Evolutionary conservation across 2,329 filamentous ascomycete genomes (phyloP).

Genomic region (Chalara sp.): DNA sequence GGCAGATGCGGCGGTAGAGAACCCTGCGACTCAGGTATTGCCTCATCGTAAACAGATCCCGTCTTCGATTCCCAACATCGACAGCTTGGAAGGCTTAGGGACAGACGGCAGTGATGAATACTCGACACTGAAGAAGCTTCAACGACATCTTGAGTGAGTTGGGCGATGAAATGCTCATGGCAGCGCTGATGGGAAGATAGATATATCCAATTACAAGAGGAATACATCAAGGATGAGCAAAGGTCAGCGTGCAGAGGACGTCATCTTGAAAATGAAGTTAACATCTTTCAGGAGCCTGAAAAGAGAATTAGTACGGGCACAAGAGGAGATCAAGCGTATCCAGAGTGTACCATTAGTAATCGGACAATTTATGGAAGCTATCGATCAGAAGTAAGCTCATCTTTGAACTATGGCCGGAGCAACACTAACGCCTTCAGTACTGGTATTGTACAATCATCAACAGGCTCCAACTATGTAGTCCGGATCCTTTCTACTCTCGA

Average conservation of each 20-base stretch:
- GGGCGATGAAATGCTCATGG: background rate
- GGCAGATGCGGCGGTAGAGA: constrained; percentile 85
- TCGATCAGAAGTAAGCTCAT: constrained; percentile 83
- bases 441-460: constrained; percentile 96
- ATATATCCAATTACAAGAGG: constrained; percentile 95
- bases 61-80: constrained; percentile 80
- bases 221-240: constrained; percentile 99
- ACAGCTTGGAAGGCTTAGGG: constrained; percentile 77
- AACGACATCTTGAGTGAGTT: constrained; percentile 85
- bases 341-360: constrained; percentile 97
- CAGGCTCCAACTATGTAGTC: constrained; percentile 97
- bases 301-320: constrained; percentile 90
- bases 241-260: constrained; percentile 16
- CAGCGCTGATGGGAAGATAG: constrained; percentile 35
- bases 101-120: constrained; percentile 88
- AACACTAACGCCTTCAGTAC: constrained; percentile 51
- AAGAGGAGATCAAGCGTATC: constrained; percentile 99
- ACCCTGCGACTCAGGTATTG: constrained; percentile 63
- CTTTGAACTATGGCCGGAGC: background rate
- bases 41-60: constrained; percentile 76
- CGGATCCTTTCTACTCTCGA: constrained; percentile 97
- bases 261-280: constrained; percentile 6
- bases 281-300: constrained; percentile 69
- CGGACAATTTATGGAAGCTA: constrained; percentile 99
- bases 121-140: constrained; percentile 89